Evolutionary conservation across 805 yeast genomes (phyloP), one percentile per base, ranked within the genome.

Genomic region (Starmerella kuoi): DNA sequence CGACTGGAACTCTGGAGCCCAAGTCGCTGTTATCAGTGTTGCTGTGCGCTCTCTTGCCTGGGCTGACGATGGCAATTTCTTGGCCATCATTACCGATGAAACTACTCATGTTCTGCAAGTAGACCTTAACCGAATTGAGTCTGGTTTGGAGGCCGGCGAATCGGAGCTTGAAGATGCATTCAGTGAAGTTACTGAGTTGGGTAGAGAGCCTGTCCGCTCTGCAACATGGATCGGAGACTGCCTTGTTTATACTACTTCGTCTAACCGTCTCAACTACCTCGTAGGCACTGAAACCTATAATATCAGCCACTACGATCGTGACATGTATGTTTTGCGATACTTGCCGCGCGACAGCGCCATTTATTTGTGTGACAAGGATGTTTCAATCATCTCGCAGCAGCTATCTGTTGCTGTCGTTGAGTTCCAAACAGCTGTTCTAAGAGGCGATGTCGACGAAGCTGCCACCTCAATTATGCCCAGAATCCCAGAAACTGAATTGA

Each of bases 161-260:
- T 62, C 73, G 42, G 82, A 76, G 56, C 81, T 81, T 28, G 95
- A 82, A 57, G 79, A 73, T 30, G 74, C 88, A 14, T 85, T 91
- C 60, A 93, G 83, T 42, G 87, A 87, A 20, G 67, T 84, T 44
- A 74, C 79, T 55, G 94, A 93, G 48, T 72, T 85, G 46, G 72
- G 74, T 44, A 41, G 46, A 20, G 99, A 91, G 60, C 65, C 77
- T 17, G 74, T 88, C 30, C 75, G 82, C 46, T 79, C 94, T 23
- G 96, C 96, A 56, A 79, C 78, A 61, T 91, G 96, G 86, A 86
- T 87, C 55, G 98, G 97, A 52, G 97, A 91, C 66, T 96, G 91
- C 35, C 87, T 88, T 61, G 75, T 91, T 41, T 91, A 80, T 67
- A 84, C 96, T 14, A 85, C 96, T 2, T 57, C 76, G 17, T 70